phyloP scores from a whole-genome alignment of 768 basidiomycete species.

The Trametopsis cervina region DNA sequence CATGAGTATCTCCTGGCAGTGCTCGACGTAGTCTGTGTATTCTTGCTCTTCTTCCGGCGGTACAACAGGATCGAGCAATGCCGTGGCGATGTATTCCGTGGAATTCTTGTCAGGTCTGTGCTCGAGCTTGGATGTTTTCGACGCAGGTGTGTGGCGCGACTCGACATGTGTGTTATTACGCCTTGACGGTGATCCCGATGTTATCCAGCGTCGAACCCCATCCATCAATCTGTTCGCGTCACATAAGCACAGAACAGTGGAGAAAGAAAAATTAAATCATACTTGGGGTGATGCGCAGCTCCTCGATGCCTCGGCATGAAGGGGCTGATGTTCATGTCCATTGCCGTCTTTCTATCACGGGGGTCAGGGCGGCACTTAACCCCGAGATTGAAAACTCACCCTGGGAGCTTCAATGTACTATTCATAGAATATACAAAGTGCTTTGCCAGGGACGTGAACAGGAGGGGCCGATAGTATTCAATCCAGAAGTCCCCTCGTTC shows the following conservation, averaged over 20 bases:
- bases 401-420: conserved; percentile 75
- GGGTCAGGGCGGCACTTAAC: background rate
- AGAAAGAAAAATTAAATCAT: too few relatives aligned
- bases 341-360: conserved; percentile 27
- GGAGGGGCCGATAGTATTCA: conserved; percentile 79
- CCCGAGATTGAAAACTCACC: conserved; percentile 36
- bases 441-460: conserved; percentile 81
- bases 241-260: too few relatives aligned
- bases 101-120: conserved; percentile 29
- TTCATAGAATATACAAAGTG: conserved; percentile 95
- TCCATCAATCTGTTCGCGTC: conserved; percentile 58
- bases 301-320: conserved; percentile 55
- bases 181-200: conserved; percentile 39
- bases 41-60: conserved; percentile 59
- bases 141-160: conserved; percentile 24
- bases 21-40: conserved; percentile 77
- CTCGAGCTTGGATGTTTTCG: conserved; percentile 13
- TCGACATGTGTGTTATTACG: conserved; percentile 36
- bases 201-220: conserved; percentile 75
- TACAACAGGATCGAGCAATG: conserved; percentile 56
- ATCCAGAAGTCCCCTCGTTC: conserved; percentile 74
- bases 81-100: conserved; percentile 51
- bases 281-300: conserved; percentile 33
- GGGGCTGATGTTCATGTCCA: conserved; percentile 65
- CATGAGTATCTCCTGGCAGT: conserved; percentile 56